phyloP scores from a whole-genome alignment of 108 stramenopile species.

The Nitzschia putrida region DNA sequence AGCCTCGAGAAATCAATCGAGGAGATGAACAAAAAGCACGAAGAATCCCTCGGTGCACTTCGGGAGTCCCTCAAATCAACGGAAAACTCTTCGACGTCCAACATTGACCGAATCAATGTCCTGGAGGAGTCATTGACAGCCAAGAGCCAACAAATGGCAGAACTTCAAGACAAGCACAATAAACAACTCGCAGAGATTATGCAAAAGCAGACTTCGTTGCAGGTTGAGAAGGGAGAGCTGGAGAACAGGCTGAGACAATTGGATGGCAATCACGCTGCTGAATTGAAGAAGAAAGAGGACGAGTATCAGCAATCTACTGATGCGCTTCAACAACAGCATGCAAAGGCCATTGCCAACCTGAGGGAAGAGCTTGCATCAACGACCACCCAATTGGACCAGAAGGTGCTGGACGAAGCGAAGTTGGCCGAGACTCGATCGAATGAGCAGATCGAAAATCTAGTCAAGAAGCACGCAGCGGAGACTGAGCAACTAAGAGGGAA shows the following conservation, averaged over 20 bases:
- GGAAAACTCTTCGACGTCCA: conserved; percentile 3
- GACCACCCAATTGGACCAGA: conserved; percentile 36
- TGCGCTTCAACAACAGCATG: conserved; percentile 9
- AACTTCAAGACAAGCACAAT: conserved; percentile 4
- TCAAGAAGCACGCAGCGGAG: conserved; percentile 43
- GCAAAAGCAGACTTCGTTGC: conserved; percentile 22
- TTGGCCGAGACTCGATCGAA: conserved; percentile 28
- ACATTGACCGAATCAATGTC: not conserved
- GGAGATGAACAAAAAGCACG: conserved; percentile 18
- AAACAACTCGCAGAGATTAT: conserved; percentile 14
- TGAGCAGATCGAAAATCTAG: conserved; percentile 24
- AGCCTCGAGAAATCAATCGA: conserved; percentile 14
- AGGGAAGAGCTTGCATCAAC: conserved; percentile 37
- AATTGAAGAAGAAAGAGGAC: conserved; percentile 23
- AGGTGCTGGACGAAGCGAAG: conserved; percentile 20
- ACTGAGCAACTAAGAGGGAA: conserved; percentile 58
- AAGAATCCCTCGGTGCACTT: conserved; percentile 8
- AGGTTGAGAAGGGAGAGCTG: conserved; percentile 15
- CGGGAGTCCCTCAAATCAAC: conserved; percentile 9
- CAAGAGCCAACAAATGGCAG: conserved; percentile 19
- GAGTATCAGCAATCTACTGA: not conserved
- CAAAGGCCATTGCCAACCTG: conserved; percentile 9
- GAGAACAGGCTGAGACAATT: conserved; percentile 27
- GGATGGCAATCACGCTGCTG: conserved; percentile 29
- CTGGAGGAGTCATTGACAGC: conserved; percentile 8